Evolutionary conservation across 306 rosid genomes (phyloP), one percentile per base, ranked within the genome.

Genomic region (Psophocarpus tetragonolobus): DNA sequence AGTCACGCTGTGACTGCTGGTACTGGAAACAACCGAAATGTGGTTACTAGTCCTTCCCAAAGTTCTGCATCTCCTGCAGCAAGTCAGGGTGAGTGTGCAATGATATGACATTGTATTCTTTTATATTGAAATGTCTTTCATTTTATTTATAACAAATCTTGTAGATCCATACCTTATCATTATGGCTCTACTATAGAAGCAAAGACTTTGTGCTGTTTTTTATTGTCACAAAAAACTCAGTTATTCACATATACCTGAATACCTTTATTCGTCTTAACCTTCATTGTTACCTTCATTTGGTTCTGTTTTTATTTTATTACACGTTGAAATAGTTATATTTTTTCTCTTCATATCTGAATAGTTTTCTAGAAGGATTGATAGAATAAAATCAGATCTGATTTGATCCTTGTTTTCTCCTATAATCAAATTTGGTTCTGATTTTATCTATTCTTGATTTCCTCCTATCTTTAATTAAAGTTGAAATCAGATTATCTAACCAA

Each of bases 1-100:
- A 95, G 89, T 87, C 98, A 91, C 83, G 93, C 97, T 82, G 94
- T 88, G 80, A 90, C 96, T 77, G 90, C 94, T 5, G 92, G 98
- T 58, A 76, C 89, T 4, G 98, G 96, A 76, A 92, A 87, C 83
- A 92, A 89, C 80, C 94, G 97, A 60, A 92, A 88, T 75, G 84
- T 91, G 86, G 98, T 88, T 53, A 80, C 98, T 66, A 89, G 93
- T 86, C 92, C 97, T 74, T 82, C 93, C 54, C 98, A 88, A 82
- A 91, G 89, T 83, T 75, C 92, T 39, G 87, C 91, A 12, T 81
- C 96, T 81, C 91, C 98, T 73, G 93, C 87, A 21, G 69, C 97
- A 56, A 92, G 64, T 84, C 98, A 95, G 78, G 97, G 98, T 89
- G 38, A 75, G 90, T 80, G 41, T 77, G 68, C 74, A 51, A 30